A percentile compares a stretch with the other conserved stretches of the same genome.
Evolutionary conservation across 345 rosid species (phyloP).

Genomic region (Eucalyptus urophylla): DNA sequence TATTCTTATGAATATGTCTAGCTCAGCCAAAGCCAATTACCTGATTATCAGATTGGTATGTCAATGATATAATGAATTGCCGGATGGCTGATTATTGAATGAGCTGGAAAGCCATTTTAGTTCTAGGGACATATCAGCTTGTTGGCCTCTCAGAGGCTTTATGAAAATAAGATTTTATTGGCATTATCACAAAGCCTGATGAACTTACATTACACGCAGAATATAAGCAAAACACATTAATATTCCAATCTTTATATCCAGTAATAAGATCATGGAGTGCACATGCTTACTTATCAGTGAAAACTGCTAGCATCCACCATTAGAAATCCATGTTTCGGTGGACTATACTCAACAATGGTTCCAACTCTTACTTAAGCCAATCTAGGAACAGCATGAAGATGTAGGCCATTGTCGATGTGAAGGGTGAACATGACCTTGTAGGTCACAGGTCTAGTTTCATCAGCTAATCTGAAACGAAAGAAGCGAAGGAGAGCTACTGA

Average conservation of each 20-base stretch:
- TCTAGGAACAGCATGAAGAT: constrained; percentile 29
- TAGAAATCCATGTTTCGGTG: neutral
- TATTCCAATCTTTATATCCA: neutral
- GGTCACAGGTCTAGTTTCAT: constrained; percentile 13
- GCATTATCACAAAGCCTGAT: neutral
- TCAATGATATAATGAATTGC: neutral
- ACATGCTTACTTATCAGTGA: neutral
- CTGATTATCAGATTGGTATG: neutral
- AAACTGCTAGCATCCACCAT: neutral
- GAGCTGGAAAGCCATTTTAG: neutral
- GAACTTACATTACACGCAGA: neutral
- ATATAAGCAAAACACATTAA: neutral
- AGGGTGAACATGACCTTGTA: constrained; percentile 66
- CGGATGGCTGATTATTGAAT: neutral
- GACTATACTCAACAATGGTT: neutral
- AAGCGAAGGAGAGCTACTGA: constrained; percentile 43
- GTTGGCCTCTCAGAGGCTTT: neutral
- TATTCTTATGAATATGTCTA: neutral
- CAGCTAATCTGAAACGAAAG: constrained; percentile 45
- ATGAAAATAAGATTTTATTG: neutral
- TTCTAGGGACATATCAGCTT: neutral
- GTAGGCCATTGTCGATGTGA: constrained; percentile 43
- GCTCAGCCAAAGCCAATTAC: neutral
- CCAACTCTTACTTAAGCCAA: neutral
- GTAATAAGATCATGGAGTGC: neutral